Base-by-base conservation (phyloP, 306 rosid species). In the Urtica urens region DNA sequence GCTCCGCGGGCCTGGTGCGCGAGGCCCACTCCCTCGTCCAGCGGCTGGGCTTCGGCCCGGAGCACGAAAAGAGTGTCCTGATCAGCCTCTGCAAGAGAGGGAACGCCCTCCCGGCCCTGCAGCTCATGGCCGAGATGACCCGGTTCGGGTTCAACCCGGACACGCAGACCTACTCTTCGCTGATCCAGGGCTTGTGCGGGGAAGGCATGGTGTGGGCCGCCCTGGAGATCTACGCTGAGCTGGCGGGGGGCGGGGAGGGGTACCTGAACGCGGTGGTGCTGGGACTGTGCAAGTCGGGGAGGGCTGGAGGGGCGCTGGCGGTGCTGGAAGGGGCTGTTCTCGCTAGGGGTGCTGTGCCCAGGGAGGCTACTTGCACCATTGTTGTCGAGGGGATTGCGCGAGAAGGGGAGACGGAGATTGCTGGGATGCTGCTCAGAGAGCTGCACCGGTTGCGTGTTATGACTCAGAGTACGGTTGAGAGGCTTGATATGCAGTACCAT, bases 151-250 rank as follows among this genome's bases (percentile, higher is more conserved):
- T 85, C 38, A 74, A 67, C 1, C 95, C 99, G 0, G 94, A 85
- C 46, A 79, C 94, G 24, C 72, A 65, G 53, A 81, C 95, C 5
- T 77, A 90, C 45, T 84, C 95, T 13, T 77, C 94, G 48, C 63
- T 90, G 83, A 71, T 90, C 53, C 72, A 85, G 73, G 97, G 97
- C 37, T 46, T 90, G 78, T 90, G 95, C 64, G 22, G 53, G 63
- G 97, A 90, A 67, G 94, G 87, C 46, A 84, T 84, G 97, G 58
- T 84, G n/a, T 59, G 79, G 38, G 92, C 67, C 69, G 95, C 94
- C 50, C 66, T 79, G 51, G 82, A 78, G 77, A 73, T 90, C 48
- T 79, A 81, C 58, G 33, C 51, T 60, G 60, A 81, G 27, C 81
- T 90, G 85, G 95, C 81, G 66, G 94, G 56, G 58, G 95, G 87